These are phyloP conservation scores for Rosa rugosa DNA, from an alignment of 306 rosid genomes.

Conservation along the genomic window DNA sequence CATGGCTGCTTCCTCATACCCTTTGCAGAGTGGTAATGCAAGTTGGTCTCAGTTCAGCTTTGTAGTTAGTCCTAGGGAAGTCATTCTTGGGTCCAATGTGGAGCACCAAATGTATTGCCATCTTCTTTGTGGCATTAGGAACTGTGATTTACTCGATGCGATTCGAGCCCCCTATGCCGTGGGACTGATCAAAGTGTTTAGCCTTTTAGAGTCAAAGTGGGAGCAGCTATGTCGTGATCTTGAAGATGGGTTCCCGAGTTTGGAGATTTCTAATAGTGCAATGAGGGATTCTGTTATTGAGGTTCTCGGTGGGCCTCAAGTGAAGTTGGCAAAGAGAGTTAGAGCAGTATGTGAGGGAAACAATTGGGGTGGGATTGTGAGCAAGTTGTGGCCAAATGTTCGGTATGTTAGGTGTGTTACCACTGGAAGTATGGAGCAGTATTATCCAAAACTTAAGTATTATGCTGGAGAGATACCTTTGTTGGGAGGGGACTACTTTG, in stretches of 20 bases:
- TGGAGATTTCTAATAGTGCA: slow-evolving; percentile 41
- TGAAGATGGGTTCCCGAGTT: slow-evolving; percentile 42
- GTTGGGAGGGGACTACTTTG: slow-evolving; percentile 58
- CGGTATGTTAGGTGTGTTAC: slow-evolving; percentile 56
- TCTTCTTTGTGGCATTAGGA: slow-evolving; percentile 59
- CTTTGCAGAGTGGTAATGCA: slow-evolving; percentile 44
- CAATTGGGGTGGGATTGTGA: slow-evolving; percentile 52
- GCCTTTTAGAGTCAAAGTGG: slow-evolving; percentile 52
- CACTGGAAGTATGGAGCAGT: slow-evolving; percentile 67
- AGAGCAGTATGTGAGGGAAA: slow-evolving; percentile 38
- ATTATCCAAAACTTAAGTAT: slow-evolving; percentile 47
- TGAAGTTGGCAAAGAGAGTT: slow-evolving; percentile 47
- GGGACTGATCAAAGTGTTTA: slow-evolving; percentile 45
- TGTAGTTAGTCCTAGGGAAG: slow-evolving; percentile 54
- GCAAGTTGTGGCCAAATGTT: slow-evolving; percentile 52
- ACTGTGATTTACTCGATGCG: slow-evolving; percentile 40
- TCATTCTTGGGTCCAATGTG: slow-evolving; percentile 52
- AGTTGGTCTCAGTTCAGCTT: slow-evolving; percentile 38
- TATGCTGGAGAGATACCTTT: slow-evolving; percentile 60
- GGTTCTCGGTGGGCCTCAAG: slow-evolving; percentile 55
- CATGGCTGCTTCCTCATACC: slow-evolving; percentile 69
- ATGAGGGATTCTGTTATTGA: slow-evolving; percentile 47
- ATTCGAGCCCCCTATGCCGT: slow-evolving; percentile 54
- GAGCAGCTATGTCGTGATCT: slow-evolving; percentile 58
- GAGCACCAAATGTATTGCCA: slow-evolving; percentile 74